Base-by-base conservation (phyloP, 768 basidiomycete species). In the Boletus speciosus region DNA sequence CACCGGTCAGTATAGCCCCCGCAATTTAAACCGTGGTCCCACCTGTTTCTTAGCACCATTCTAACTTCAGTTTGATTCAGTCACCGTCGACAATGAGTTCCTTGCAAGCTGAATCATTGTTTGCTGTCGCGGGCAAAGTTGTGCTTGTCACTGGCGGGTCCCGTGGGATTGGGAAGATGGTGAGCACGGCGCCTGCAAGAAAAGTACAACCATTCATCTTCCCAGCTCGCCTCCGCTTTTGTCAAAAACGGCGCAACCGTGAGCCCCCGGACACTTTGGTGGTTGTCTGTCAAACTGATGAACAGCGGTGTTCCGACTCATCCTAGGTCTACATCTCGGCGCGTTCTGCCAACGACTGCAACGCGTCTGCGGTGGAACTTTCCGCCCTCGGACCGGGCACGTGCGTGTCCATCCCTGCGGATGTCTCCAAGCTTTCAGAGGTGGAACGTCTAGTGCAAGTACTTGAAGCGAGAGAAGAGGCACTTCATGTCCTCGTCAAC, bases 81-180 rank as follows among this genome's bases (percentile, higher is more conserved):
- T 38, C 19, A 4, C 19, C 14, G 34, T 40, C 46, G 47, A 57
- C 35, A 35, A 79, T 78, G 78, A 65, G 56, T 56, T 69, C 72
- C 15, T 68, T 76, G 37, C 61, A 74, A 49, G 58, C 61, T 3
- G 56, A 67, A 14, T 71, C 69, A 35, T 63, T 81, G 16, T 85
- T 85, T 63, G 61, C 73, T 55, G 82, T 85, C 52, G 65, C 75
- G 34, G 79, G 71, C 25, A 81, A 78, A 55, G 73, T 80, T 15
- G 82, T 84, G 5, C 73, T 88, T 23, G 76, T 85, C 37, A 86
- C 84, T 4, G 86, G 86, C 7, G 86, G 85, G 11, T 82, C 80
- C 29, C 73, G 82, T 53, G 85, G 85, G 6, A 78, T 86, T 31
- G 84, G 86, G 5, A 85, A 82, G 71, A 83, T 83, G 81, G 81